A percentile compares a stretch with the other conserved stretches of the same genome.
phyloP scores from a whole-genome alignment of 2,329 filamentous ascomycete species.

The Fusarium sp. region DNA sequence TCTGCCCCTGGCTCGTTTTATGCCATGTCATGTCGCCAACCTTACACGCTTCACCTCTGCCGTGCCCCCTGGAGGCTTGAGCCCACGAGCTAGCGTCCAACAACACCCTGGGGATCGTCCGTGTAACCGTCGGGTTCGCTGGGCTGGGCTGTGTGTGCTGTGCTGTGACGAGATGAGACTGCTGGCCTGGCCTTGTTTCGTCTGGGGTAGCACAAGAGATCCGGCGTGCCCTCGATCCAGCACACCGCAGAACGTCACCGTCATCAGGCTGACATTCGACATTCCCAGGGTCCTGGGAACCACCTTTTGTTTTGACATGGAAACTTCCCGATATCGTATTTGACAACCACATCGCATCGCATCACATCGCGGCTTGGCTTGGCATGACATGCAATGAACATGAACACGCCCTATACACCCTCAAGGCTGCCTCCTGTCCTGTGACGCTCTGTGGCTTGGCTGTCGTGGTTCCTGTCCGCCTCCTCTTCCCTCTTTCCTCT shows the following conservation, averaged over 20 bases:
- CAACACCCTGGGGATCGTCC: not conserved
- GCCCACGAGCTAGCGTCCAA: slow-evolving; percentile 6
- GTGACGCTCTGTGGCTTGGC: slow-evolving; percentile 3
- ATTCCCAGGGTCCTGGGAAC: slow-evolving; percentile 19
- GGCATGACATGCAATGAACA: not conserved
- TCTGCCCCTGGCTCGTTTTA: not conserved
- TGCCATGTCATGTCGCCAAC: slow-evolving; percentile 7
- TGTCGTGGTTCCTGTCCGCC: slow-evolving; percentile 6
- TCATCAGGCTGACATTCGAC: slow-evolving; percentile 24
- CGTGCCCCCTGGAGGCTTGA: not conserved
- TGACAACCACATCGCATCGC: not conserved
- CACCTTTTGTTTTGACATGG: not conserved
- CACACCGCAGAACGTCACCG: slow-evolving; percentile 26
- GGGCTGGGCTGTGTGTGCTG: not conserved
- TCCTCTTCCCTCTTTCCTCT: slow-evolving; percentile 9
- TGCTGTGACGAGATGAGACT: not conserved
- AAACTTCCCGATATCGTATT: slow-evolving; percentile 6
- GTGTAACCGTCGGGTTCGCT: slow-evolving; percentile 20
- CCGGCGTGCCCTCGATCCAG: slow-evolving; percentile 40
- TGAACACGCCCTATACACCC: not conserved
- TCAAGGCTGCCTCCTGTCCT: not conserved
- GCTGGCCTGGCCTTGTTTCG: not conserved
- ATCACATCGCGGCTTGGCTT: not conserved
- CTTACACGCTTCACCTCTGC: slow-evolving; percentile 13
- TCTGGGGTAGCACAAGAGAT: slow-evolving; percentile 40